Percentiles rank a stretch among this genome's conserved stretches.
These are phyloP conservation scores for Olyra latifolia DNA, from an alignment of 176 grass and related monocot genomes.

Conservation along the genomic window DNA sequence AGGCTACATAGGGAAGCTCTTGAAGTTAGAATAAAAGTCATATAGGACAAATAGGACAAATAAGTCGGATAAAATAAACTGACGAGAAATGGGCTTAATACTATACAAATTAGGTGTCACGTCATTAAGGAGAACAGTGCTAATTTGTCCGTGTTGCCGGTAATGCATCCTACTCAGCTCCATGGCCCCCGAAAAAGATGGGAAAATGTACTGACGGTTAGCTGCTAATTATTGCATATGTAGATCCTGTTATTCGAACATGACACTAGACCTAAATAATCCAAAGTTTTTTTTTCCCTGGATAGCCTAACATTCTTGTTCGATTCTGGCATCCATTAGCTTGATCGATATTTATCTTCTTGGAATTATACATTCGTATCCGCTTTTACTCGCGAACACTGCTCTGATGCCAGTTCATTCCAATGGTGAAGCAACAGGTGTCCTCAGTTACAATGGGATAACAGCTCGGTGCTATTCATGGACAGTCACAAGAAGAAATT, in stretches of 20 bases:
- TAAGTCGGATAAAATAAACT: too few species aligned
- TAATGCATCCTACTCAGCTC: conserved; percentile 31
- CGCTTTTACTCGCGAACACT: conserved; percentile 2
- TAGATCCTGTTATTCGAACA: not conserved
- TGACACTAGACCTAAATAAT: conserved; percentile 25
- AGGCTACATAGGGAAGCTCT: too few species aligned
- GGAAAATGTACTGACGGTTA: not conserved
- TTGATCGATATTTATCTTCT: conserved; percentile 25
- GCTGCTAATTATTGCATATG: not conserved
- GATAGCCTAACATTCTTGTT: conserved; percentile 35
- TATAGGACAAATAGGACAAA: too few species aligned
- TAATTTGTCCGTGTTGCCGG: conserved; percentile 23
- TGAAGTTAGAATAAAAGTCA: too few species aligned
- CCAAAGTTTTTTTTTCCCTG: not conserved
- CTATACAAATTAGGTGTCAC: conserved; percentile 31
- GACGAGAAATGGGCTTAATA: too few species aligned
- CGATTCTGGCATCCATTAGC: conserved; percentile 7
- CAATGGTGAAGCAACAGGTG: not conserved
- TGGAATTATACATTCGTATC: not conserved
- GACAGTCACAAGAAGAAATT: not conserved
- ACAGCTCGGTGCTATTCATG: not conserved
- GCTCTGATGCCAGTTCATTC: not conserved
- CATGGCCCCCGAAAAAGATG: not conserved
- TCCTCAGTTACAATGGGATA: not conserved
- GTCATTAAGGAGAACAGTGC: conserved; percentile 19